phyloP scores from a whole-genome alignment of 768 basidiomycete genomes.

The Rhizopogon rudus region DNA sequence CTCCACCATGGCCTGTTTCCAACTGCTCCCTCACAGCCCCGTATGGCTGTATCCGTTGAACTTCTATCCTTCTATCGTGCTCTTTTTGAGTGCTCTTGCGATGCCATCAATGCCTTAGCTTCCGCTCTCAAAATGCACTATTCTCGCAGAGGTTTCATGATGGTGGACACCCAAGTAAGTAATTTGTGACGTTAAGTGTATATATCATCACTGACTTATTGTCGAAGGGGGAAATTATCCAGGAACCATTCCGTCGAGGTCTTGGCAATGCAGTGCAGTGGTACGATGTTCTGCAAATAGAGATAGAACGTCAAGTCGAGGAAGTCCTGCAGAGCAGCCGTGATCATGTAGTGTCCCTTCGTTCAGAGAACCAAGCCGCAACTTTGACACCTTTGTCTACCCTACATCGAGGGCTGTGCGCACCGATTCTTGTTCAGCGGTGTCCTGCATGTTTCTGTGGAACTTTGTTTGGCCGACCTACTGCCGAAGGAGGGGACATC shows the following conservation, averaged over 20 bases:
- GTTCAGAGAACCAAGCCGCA: background rate
- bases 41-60: slow-evolving; percentile 18
- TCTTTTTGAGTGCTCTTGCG: slow-evolving; percentile 30
- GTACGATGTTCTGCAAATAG: slow-evolving; percentile 16
- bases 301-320: slow-evolving; percentile 12
- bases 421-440: slow-evolving; percentile 11
- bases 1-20: slow-evolving; percentile 28
- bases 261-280: slow-evolving; percentile 24
- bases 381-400: background rate
- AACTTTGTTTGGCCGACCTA: slow-evolving; percentile 6
- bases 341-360: background rate
- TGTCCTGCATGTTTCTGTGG: slow-evolving; percentile 29
- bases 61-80: slow-evolving; percentile 28
- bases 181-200: slow-evolving; percentile 5
- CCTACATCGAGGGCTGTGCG: background rate
- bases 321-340: slow-evolving; percentile 4
- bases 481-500: background rate
- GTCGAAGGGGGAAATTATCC: slow-evolving; percentile 16
- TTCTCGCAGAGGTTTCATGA: slow-evolving; percentile 11
- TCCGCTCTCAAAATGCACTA: background rate
- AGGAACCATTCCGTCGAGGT: slow-evolving; percentile 28
- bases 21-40: slow-evolving; percentile 15
- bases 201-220: background rate
- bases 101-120: slow-evolving; percentile 14
- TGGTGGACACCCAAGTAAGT: background rate